Percentiles rank a stretch among this genome's conserved stretches.
These are phyloP conservation scores for Penstemon davidsonii DNA, from an alignment of 257 asterid species.

Conservation along the genomic window DNA sequence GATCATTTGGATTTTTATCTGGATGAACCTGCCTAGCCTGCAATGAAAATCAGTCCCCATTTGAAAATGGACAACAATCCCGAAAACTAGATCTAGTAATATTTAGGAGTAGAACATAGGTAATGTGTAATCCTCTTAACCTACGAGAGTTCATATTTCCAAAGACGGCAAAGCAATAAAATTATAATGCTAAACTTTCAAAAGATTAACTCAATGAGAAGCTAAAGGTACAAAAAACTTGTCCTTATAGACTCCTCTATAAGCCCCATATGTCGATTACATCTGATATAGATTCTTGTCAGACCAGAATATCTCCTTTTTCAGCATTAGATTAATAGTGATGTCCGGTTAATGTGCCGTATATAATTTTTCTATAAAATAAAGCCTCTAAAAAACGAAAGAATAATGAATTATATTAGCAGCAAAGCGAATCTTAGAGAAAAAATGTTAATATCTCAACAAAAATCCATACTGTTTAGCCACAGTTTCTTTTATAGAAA, in stretches of 20 bases:
- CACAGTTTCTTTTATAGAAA: background rate
- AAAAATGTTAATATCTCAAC: background rate
- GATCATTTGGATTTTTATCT: conserved; percentile 36
- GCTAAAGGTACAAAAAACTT: background rate
- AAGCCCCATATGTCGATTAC: background rate
- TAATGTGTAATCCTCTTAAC: background rate
- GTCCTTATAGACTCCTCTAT: background rate
- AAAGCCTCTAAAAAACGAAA: background rate
- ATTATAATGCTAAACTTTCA: conserved; percentile 17
- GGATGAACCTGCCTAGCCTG: conserved; percentile 78
- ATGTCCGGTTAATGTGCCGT: background rate
- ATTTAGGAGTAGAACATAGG: background rate
- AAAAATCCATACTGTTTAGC: too few species aligned
- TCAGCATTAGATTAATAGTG: conserved; percentile 1
- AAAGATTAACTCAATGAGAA: conserved; percentile 2
- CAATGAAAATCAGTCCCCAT: conserved; percentile 17
- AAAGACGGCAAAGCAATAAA: background rate
- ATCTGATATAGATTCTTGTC: conserved; percentile 2
- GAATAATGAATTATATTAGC: background rate
- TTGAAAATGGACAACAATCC: background rate
- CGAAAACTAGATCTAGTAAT: conserved; percentile 15
- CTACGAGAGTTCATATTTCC: too few species aligned
- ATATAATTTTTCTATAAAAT: background rate
- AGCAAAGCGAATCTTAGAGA: background rate
- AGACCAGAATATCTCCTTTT: background rate